Base-by-base conservation (phyloP, 805 yeast genomes). In the Isabelozyma heimii region DNA sequence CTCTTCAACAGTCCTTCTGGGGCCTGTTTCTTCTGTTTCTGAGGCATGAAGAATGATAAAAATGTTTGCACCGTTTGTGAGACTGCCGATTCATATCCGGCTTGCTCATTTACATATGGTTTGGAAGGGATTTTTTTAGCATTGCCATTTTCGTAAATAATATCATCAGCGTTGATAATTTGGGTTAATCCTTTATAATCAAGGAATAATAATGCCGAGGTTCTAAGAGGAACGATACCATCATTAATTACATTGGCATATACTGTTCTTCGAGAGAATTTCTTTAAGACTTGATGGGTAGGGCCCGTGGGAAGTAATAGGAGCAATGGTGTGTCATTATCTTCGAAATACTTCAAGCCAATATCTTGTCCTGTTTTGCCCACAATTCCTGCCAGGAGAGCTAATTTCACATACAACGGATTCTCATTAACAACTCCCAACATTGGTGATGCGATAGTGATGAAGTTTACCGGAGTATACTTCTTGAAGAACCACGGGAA, bases 151-250 rank as follows among this genome's bases (percentile, higher is more conserved):
- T 47, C 52, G 12, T 52, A 56, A n/a, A 49, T 52, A 20, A 49
- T 48, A 24, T 52, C 54, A 40, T 49, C 51, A 20, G 59, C 44
- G 45, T 52, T 52, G 27, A 65, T 52, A 9, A 62, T 50, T 28
- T 62, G 54, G 0, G 65, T 50, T 12, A 73, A 52, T 3, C 90
- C 95, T 50, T 79, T 79, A 87, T 96, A 91, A 64, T 94, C 98
- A 12, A 94, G 66, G 59, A 86, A 92, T 26, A 92, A 66, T 46
- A 92, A 69, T 0, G 97, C 90, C 0, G 97, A 84, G 0, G 99
- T 94, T 45, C 98, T 73, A 56, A 94, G 71, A 0, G 99, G 98
- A 1, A 94, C 99, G 46, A 94, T 91, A 2, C 99, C 99, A 69
- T 94, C 99, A 65, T 94, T 85, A 15, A 89, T 75, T 0, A 88